Percentiles rank a stretch among this genome's conserved stretches.
Evolutionary conservation across 306 rosid genomes (phyloP).

Genomic region (Sicyos baderoa): DNA sequence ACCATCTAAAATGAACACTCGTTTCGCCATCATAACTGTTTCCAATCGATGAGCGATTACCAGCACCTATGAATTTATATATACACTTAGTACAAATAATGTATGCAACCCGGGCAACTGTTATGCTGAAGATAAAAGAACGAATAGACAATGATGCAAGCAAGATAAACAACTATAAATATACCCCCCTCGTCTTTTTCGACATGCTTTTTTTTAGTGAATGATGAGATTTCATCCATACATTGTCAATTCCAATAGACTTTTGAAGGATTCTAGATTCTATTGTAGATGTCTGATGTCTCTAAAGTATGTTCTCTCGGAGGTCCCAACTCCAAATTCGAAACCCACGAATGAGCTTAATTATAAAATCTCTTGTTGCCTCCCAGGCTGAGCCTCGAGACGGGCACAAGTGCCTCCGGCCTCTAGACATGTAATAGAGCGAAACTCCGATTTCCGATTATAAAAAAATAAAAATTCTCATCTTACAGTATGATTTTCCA

Average conservation of each 20-base stretch:
- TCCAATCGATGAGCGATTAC: conserved; percentile 85
- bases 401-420: no score
- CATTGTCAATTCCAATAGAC: not conserved
- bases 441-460: no score
- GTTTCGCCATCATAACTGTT: conserved; percentile 73
- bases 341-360: no score
- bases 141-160: not conserved
- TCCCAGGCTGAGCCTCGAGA: no score
- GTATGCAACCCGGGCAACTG: not conserved
- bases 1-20: conserved; percentile 50
- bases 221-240: not conserved
- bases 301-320: no score
- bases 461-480: not conserved
- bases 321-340: no score
- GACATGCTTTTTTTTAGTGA: not conserved
- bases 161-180: no score
- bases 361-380: no score
- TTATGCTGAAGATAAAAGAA: not conserved
- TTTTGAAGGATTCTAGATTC: not conserved
- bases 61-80: conserved; percentile 46
- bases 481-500: conserved; percentile 75
- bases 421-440: no score
- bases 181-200: not conserved
- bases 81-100: not conserved
- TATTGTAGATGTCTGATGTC: no score